Evolutionary conservation across 768 basidiomycete species (phyloP).

Genomic region (Coprinopsis sp.): DNA sequence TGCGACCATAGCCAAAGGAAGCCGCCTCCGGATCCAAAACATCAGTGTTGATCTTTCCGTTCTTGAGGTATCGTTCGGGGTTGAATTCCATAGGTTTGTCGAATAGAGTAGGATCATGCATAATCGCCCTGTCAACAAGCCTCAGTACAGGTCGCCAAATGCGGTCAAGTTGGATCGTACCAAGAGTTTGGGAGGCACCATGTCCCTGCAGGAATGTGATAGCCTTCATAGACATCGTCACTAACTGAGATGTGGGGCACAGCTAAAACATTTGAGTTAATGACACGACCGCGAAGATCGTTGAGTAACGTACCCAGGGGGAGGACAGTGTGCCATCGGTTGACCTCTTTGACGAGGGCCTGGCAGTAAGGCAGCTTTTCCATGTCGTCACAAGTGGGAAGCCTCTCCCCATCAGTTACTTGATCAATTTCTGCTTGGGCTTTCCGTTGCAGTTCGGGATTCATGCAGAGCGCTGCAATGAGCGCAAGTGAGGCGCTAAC

Average conservation of each 20-base stretch:
- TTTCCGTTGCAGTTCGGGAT: conserved; percentile 14
- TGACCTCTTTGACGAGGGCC: conserved; percentile 28
- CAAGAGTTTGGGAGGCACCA: neutral
- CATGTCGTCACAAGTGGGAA: conserved; percentile 13
- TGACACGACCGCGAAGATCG: conserved; percentile 7
- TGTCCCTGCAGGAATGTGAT: conserved; percentile 15
- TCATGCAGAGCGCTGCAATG: conserved; percentile 10
- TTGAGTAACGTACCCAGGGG: conserved; percentile 11
- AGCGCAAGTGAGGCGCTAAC: neutral
- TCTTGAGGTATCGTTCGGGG: conserved; percentile 28
- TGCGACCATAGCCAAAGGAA: conserved; percentile 28
- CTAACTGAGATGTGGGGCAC: conserved; percentile 12
- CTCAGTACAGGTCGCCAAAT: neutral
- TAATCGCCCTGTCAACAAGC: conserved; percentile 9
- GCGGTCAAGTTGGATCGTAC: neutral
- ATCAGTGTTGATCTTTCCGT: conserved; percentile 17
- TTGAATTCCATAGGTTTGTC: conserved; percentile 20
- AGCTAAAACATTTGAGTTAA: conserved; percentile 1
- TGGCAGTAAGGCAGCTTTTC: conserved; percentile 31
- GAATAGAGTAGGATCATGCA: conserved; percentile 19
- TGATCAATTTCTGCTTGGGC: conserved; percentile 14
- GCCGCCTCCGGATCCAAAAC: conserved; percentile 21
- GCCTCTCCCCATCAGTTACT: conserved; percentile 11
- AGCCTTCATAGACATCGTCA: conserved; percentile 15
- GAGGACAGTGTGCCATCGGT: conserved; percentile 17